Evolutionary conservation across 2,329 filamentous ascomycete species (phyloP).

Genomic region (Penicillium paneum): DNA sequence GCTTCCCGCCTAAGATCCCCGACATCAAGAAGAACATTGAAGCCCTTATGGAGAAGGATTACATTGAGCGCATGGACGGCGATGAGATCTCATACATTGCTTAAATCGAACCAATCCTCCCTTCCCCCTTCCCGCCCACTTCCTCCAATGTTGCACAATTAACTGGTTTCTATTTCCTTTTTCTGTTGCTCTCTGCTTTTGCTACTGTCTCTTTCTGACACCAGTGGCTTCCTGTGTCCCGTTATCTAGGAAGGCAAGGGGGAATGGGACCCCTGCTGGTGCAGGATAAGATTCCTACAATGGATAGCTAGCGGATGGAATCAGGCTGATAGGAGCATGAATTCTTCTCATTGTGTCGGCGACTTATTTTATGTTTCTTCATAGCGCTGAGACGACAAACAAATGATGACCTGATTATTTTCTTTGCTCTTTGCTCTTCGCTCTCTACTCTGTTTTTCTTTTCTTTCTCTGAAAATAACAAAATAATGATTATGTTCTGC

Average conservation of each 20-base stretch:
- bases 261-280: not conserved
- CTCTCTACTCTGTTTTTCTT: not conserved
- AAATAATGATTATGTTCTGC: not conserved
- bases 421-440: not conserved
- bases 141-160: constrained; percentile 1
- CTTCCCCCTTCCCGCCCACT: not conserved
- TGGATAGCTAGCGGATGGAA: constrained; percentile 1
- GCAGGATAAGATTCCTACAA: not conserved
- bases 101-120: constrained; percentile 45
- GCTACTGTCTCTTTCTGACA: not conserved
- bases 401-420: constrained; percentile 28
- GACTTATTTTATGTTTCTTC: constrained; percentile 23
- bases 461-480: not conserved
- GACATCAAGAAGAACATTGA: constrained; percentile 99
- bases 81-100: constrained; percentile 94
- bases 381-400: constrained; percentile 30
- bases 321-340: constrained; percentile 14
- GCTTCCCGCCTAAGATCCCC: constrained; percentile 86
- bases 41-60: constrained; percentile 97
- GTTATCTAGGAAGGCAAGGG: not conserved
- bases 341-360: constrained; percentile 15
- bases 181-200: constrained; percentile 1
- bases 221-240: not conserved
- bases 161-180: constrained; percentile 10
- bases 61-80: constrained; percentile 89